Conservation (phyloP, 495 filamentous ascomycete species). For the Jackrogersella multiformis region DNA sequence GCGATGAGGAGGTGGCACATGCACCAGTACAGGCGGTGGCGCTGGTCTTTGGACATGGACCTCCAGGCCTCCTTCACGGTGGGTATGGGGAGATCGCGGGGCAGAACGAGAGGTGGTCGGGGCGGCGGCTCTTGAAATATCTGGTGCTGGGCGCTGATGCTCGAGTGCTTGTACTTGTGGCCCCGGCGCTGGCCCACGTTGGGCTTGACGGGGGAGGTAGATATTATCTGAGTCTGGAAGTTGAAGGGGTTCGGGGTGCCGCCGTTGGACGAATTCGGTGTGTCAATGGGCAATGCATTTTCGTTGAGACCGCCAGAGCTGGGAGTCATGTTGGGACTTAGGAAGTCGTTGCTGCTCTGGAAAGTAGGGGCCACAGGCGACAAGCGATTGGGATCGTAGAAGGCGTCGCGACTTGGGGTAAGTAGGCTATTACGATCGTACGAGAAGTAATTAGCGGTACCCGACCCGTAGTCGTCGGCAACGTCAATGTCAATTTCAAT, state of each 20-base stretch:
- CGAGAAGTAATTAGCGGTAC: conserved; percentile 20
- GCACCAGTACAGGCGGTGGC: conserved; percentile 84
- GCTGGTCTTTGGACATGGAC: conserved; percentile 89
- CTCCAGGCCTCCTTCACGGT: conserved; percentile 84
- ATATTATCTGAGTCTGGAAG: conserved; percentile 85
- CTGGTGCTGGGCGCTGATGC: conserved; percentile 84
- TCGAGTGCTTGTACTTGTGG: conserved; percentile 98
- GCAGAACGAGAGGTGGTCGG: conserved; percentile 84
- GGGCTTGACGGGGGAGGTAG: conserved; percentile 81
- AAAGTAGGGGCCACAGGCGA: conserved; percentile 69
- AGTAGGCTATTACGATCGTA: conserved; percentile 28
- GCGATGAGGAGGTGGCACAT: conserved; percentile 85
- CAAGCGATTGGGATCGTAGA: conserved; percentile 68
- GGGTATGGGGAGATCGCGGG: conserved; percentile 93
- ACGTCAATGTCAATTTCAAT: conserved; percentile 12
- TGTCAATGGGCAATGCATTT: conserved; percentile 35
- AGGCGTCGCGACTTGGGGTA: conserved; percentile 39
- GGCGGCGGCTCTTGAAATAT: conserved; percentile 96
- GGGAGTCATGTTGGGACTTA: conserved; percentile 48
- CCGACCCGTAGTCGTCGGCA: conserved; percentile 30
- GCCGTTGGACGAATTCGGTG: conserved; percentile 40
- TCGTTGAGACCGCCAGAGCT: conserved; percentile 44
- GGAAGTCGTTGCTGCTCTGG: conserved; percentile 51
- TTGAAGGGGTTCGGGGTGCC: conserved; percentile 77
- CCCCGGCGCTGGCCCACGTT: conserved; percentile 90